Base-by-base conservation (phyloP, 129 eudicot species). In the Artemisia argyi region DNA sequence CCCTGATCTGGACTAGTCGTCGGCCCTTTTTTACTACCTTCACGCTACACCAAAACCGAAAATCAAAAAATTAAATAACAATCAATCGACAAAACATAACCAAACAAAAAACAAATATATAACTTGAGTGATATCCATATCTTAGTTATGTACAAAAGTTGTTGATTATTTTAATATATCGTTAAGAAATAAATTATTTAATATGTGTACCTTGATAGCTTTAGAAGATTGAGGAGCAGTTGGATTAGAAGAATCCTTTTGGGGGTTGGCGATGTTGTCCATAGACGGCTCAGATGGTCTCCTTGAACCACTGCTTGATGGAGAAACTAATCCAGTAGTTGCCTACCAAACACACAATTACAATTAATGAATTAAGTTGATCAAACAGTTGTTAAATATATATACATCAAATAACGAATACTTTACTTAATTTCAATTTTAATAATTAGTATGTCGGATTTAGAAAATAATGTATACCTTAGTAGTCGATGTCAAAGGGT, bases 21-120 rank as follows among this genome's bases (percentile, higher is more conserved):
- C 39, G 83, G 89, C 26, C 91, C 97, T 83, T 86, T 91, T 74
- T 85, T 91, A 77, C 83, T 95, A 71, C 97, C 99, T 80, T 95
- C 97, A 69, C 89, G 91, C 99, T 95, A 86, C 85, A 68, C 59
- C 79, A 78, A 68, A 18, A 52, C 77, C 46, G 1, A 61, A 53
- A 64, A 20, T 63, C 3, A 24, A 12, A 53, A 71, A 39, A 13
- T 2, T 24, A 26, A 61, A 66, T 39, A 66, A 61, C 32, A 18
- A 32, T 15, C 35, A 53, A 42, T 58, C 22, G 60, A 22, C 22
- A 26, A 53, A 15, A 8, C 64, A 65, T 46, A 58, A 47, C 15
- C 72, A 60, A 17, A 57, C 51, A 16, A 76, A 57, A 46, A 9
- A 53, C 54, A 61, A 50, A 8, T 10, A n/a, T 63, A 51, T 49